A percentile compares a stretch with the other conserved stretches of the same genome.
Evolutionary conservation across 2,329 filamentous ascomycete genomes (phyloP).

Genomic region (Chlorencoelia australis): DNA sequence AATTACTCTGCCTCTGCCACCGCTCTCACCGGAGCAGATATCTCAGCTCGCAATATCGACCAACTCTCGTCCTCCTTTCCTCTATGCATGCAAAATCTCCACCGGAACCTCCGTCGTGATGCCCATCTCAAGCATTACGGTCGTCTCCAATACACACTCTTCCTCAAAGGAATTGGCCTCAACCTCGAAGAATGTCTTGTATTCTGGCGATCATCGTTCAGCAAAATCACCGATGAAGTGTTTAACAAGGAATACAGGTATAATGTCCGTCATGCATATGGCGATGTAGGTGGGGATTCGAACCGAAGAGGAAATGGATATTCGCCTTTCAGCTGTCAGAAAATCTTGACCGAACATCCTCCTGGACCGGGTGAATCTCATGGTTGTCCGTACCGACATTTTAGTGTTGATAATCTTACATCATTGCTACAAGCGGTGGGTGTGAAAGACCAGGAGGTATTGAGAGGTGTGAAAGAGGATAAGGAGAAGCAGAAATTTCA

Average conservation of each 20-base stretch:
- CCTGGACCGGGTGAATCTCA: slow-evolving; percentile 82
- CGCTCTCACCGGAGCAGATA: slow-evolving; percentile 58
- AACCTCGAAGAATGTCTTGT: slow-evolving; percentile 82
- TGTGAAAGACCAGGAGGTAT: slow-evolving; percentile 64
- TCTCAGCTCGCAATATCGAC: slow-evolving; percentile 73
- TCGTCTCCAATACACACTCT: slow-evolving; percentile 88
- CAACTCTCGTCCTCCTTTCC: slow-evolving; percentile 73
- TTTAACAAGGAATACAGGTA: slow-evolving; percentile 98
- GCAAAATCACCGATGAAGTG: slow-evolving; percentile 78
- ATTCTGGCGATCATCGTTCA: slow-evolving; percentile 86
- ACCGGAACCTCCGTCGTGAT: slow-evolving; percentile 75
- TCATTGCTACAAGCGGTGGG: slow-evolving; percentile 68
- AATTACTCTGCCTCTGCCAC: slow-evolving; percentile 60
- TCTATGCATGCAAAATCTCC: slow-evolving; percentile 88
- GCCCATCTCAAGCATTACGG: slow-evolving; percentile 89
- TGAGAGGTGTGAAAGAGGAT: slow-evolving; percentile 79
- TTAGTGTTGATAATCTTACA: slow-evolving; percentile 76
- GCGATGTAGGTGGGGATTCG: slow-evolving; percentile 86
- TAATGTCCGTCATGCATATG: slow-evolving; percentile 91
- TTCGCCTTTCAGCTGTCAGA: slow-evolving; percentile 87
- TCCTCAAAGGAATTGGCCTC: slow-evolving; percentile 91
- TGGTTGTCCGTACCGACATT: slow-evolving; percentile 95
- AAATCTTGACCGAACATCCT: slow-evolving; percentile 81
- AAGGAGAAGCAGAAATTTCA: slow-evolving; percentile 83
- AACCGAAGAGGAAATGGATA: slow-evolving; percentile 83